These are phyloP conservation scores for Geoglossum cookeanum DNA, from an alignment of 2,329 filamentous ascomycete species.

Conservation along the genomic window DNA sequence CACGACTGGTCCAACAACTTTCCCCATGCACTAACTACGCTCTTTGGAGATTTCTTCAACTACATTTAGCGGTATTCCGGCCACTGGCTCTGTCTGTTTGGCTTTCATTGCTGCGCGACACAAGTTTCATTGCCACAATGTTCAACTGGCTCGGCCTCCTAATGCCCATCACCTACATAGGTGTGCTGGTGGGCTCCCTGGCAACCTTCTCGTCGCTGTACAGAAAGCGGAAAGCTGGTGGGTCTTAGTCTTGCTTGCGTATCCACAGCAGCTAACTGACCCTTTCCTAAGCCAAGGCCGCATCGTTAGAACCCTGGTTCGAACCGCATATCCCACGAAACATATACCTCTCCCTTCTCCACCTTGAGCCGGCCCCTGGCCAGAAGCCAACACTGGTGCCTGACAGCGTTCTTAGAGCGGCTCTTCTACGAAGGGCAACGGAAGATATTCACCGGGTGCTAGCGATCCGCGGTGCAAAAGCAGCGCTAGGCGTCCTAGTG, in stretches of 20 bases:
- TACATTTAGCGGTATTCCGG: not conserved
- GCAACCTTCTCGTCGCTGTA: slow-evolving; percentile 87
- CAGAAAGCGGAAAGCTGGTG: slow-evolving; percentile 74
- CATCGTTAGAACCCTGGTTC: slow-evolving; percentile 88
- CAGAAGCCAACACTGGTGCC: slow-evolving; percentile 52
- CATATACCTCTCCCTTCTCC: slow-evolving; percentile 80
- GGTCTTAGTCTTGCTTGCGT: slow-evolving; percentile 17
- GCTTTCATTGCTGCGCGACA: not conserved
- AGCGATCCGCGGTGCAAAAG: slow-evolving; percentile 72
- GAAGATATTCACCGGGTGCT: slow-evolving; percentile 90
- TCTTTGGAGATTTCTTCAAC: not conserved
- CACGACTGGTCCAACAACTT: not conserved
- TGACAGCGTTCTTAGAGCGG: slow-evolving; percentile 70
- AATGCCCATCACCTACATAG: slow-evolving; percentile 77
- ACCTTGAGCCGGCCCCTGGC: slow-evolving; percentile 47
- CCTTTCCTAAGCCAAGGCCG: slow-evolving; percentile 42
- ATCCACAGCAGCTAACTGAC: slow-evolving; percentile 8
- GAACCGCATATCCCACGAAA: slow-evolving; percentile 77
- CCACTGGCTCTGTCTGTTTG: not conserved
- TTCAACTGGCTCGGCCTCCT: slow-evolving; percentile 68
- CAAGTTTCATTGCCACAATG: slow-evolving; percentile 21
- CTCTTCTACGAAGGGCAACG: slow-evolving; percentile 69
- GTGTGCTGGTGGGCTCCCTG: slow-evolving; percentile 70
- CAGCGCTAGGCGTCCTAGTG: slow-evolving; percentile 62
- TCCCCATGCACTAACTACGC: not conserved